phyloP scores from a whole-genome alignment of 2,329 filamentous ascomycete species.

The Amesomyces nigricolor region DNA sequence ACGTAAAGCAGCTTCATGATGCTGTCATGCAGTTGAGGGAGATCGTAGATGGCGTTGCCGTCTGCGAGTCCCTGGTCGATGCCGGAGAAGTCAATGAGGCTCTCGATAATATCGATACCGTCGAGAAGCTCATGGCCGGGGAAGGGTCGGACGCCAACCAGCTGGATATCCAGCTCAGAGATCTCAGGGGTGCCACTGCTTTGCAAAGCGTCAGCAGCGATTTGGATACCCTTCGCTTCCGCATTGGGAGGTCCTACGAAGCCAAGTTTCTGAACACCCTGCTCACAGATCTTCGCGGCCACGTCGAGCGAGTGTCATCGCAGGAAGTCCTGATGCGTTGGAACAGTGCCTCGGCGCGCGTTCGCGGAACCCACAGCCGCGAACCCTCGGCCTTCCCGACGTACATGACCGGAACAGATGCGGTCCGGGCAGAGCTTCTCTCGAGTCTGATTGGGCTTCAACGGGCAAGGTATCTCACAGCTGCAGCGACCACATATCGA shows the following conservation, averaged over 20 bases:
- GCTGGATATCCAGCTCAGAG: slow-evolving; percentile 45
- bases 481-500: slow-evolving; percentile 77
- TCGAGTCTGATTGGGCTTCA: slow-evolving; percentile 73
- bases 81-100: slow-evolving; percentile 77
- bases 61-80: slow-evolving; percentile 77
- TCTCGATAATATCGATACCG: slow-evolving; percentile 66
- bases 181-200: slow-evolving; percentile 71
- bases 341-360: slow-evolving; percentile 69
- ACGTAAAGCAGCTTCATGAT: slow-evolving; percentile 73
- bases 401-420: slow-evolving; percentile 69
- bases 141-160: slow-evolving; percentile 37
- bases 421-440: slow-evolving; percentile 64
- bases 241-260: slow-evolving; percentile 85
- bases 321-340: slow-evolving; percentile 77
- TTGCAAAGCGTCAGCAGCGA: slow-evolving; percentile 75
- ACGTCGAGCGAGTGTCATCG: slow-evolving; percentile 66
- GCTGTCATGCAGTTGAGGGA: slow-evolving; percentile 77
- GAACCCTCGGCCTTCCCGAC: slow-evolving; percentile 66
- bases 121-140: slow-evolving; percentile 78
- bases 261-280: slow-evolving; percentile 71
- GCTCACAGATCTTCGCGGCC: slow-evolving; percentile 72
- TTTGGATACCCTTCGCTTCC: slow-evolving; percentile 66
- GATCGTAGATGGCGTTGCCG: slow-evolving; percentile 68
- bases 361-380: slow-evolving; percentile 61
- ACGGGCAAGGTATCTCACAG: slow-evolving; percentile 70